Percentiles rank a stretch among this genome's conserved stretches.
Evolutionary conservation across 1,284 basidiomycete species (phyloP).

Genomic region (Tranzscheliella williamsii): DNA sequence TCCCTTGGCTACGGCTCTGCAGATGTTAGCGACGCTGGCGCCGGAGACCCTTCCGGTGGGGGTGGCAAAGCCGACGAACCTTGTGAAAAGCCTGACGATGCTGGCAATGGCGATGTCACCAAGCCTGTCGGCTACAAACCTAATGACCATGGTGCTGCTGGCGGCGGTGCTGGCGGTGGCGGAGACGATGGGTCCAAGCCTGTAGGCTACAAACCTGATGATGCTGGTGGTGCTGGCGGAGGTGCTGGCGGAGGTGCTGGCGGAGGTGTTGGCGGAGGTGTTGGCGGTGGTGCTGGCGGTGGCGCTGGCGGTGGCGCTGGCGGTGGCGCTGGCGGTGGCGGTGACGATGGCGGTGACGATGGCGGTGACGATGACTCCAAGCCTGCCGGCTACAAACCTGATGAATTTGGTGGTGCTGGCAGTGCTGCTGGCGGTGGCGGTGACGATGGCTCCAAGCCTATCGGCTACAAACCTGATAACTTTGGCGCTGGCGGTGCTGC

Average conservation of each 20-base stretch:
- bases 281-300: not conserved
- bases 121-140: not conserved
- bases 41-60: no score
- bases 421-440: not conserved
- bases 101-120: not conserved
- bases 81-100: no score
- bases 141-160: not conserved
- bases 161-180: not conserved
- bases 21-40: no score
- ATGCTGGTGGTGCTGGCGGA: not conserved
- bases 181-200: slow-evolving; percentile 12
- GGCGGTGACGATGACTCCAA: not conserved
- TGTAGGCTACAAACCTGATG: not conserved
- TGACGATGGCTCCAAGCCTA: not conserved
- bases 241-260: not conserved
- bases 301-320: not conserved
- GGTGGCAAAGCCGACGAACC: no score
- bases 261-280: not conserved
- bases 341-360: not conserved
- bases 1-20: not conserved
- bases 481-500: not conserved
- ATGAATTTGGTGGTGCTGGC: not conserved
- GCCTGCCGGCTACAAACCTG: not conserved
- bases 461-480: not conserved
- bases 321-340: not conserved